Base-by-base conservation (phyloP, 345 rosid genomes). In the Nephelium lappaceum region DNA sequence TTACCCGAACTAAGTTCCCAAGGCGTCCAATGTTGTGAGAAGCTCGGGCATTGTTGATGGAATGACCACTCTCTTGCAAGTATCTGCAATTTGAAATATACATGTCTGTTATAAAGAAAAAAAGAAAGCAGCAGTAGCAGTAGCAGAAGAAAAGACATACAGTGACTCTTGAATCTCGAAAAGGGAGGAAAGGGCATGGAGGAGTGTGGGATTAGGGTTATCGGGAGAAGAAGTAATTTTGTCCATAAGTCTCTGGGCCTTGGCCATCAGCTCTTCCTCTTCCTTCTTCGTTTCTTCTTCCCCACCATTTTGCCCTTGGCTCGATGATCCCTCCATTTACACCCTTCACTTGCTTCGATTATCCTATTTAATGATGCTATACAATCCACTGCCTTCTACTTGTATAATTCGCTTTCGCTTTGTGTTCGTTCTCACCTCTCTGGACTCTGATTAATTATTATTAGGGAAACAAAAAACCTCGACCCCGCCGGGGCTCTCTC, bases 161-260 rank as follows among this genome's bases (percentile, higher is more conserved):
- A 85, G 81, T 65, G 91, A 81, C 88, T 96, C 99, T 79, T 96
- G 95, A 31, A 90, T 79, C 82, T 96, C 98, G 19, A 96, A 92
- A 67, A 96, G 88, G 39, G 91, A 89, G 19, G 97, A 82, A 38
- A 96, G 97, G 16, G 97, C 93, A 75, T 94, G 98, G 24, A 96
- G 95, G 14, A 86, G 74, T 11, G 79, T 64, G 74, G 97, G 89
- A 79, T 81, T 94, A 85, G 99, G 99, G 85, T 86, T 94, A 76
- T 94, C 93, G 11, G 92, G 88, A 45, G 82, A 82, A 49, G 91
- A 77, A 77, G 94, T 96, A 84, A 93, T 87, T 9, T 77, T 92
- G 8, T 96, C 99, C 89, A 96, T 96, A 27, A 89, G 86, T 65
- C 71, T 82, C 86, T 93, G 95, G 27, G 98, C 97, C 86, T 91